Conservation (phyloP, 2,329 filamentous ascomycete genomes). For the Calonectria pseudoturangicola region DNA sequence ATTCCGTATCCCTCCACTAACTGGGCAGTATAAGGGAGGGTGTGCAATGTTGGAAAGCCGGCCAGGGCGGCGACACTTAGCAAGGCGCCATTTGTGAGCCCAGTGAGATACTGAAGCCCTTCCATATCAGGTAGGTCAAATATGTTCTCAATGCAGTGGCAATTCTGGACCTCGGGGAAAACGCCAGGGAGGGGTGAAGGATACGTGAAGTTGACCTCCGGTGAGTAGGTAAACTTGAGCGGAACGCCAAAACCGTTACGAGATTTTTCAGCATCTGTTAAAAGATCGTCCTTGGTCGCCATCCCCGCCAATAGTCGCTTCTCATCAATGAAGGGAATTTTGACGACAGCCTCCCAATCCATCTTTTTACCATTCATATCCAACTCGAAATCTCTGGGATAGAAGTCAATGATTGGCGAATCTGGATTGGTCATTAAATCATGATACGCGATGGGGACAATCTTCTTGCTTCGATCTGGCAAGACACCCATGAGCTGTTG, state of each 20-base stretch:
- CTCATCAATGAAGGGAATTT: slow-evolving; percentile 99
- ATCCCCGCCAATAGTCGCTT: slow-evolving; percentile 89
- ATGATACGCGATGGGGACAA: slow-evolving; percentile 91
- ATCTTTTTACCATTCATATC: slow-evolving; percentile 99
- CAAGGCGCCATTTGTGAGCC: slow-evolving; percentile 88
- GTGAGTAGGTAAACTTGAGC: slow-evolving; percentile 92
- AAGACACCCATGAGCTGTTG: slow-evolving; percentile 99
- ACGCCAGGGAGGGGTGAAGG: slow-evolving; percentile 91
- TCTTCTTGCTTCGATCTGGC: slow-evolving; percentile 97
- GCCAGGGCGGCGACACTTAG: slow-evolving; percentile 89
- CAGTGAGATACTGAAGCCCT: slow-evolving; percentile 88
- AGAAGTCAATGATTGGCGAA: slow-evolving; percentile 98
- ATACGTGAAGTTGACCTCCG: slow-evolving; percentile 86
- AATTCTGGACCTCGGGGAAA: slow-evolving; percentile 91
- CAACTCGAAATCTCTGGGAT: slow-evolving; percentile 95
- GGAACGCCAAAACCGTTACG: slow-evolving; percentile 95
- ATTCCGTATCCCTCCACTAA: slow-evolving; percentile 86
- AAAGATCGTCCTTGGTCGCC: slow-evolving; percentile 85
- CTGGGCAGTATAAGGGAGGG: slow-evolving; percentile 86
- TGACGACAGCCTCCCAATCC: slow-evolving; percentile 99
- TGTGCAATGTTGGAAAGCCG: slow-evolving; percentile 93
- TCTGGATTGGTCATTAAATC: slow-evolving; percentile 92
- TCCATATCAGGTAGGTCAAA: slow-evolving; percentile 96
- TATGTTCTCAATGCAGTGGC: slow-evolving; percentile 95
- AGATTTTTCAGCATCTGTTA: slow-evolving; percentile 85